phyloP scores from a whole-genome alignment of 306 rosid genomes.

The Dryas octopetala region DNA sequence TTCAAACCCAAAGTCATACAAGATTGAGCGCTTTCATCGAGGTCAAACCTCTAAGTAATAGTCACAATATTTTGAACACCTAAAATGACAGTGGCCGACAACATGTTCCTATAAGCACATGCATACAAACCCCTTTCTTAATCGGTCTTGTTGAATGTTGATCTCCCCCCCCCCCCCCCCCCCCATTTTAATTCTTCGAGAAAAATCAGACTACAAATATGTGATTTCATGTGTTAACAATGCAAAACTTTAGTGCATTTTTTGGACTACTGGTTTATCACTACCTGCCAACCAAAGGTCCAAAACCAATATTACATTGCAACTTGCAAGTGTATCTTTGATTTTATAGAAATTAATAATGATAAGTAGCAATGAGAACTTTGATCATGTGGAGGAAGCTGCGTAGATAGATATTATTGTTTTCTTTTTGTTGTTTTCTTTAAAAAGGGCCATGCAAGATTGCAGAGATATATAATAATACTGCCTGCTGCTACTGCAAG shows the following conservation, averaged over 20 bases:
- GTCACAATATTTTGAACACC: slow-evolving; percentile 27
- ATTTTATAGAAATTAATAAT: neutral
- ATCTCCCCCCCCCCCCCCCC: neutral
- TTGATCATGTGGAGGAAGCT: neutral
- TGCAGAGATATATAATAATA: neutral
- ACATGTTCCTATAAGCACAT: slow-evolving; percentile 40
- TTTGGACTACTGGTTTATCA: neutral
- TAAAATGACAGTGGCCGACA: slow-evolving; percentile 63
- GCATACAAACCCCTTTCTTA: slow-evolving; percentile 31
- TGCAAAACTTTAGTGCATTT: neutral
- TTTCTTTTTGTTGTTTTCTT: neutral
- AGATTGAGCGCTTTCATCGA: slow-evolving; percentile 35
- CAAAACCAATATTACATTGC: too few relatives aligned
- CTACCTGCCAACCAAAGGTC: too few relatives aligned
- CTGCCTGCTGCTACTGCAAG: slow-evolving; percentile 3
- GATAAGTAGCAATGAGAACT: neutral
- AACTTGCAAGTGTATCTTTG: too few relatives aligned
- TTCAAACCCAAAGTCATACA: slow-evolving; percentile 24
- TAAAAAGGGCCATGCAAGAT: neutral
- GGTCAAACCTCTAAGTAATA: slow-evolving; percentile 49
- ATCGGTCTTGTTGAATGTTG: neutral
- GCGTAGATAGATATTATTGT: neutral
- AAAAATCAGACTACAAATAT: neutral
- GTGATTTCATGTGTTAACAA: too few relatives aligned
- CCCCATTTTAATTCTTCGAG: neutral